Base-by-base conservation (phyloP, 2,329 filamentous ascomycete species). In the Arthrobotrys sphaeroides region DNA sequence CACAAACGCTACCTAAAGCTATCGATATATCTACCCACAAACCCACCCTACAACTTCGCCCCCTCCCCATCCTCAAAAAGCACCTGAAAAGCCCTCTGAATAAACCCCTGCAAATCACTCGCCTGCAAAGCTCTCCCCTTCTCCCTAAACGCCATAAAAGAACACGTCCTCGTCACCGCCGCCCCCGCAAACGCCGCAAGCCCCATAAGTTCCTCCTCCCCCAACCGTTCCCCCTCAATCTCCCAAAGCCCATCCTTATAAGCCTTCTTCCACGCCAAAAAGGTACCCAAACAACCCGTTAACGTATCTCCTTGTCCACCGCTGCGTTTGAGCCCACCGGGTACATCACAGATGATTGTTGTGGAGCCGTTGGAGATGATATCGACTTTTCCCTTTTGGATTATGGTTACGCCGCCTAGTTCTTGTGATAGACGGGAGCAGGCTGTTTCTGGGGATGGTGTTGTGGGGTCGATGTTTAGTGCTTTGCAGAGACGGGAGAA, bases 291-390 rank as follows among this genome's bases (percentile, higher is more conserved):
- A 33, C 90, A 90, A 0, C 95, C 95, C 0, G 95, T 98, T 78
- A 99, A 84, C 2, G 95, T 98, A 83, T 99, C 95, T 1, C 95
- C 95, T 83, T 99, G 95, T 0, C 95, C 95, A 53, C 94, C 95
- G 70, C 92, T 94, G 78, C 95, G 87, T 87, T 99, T 99, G 82
- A 89, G 83, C 0, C 94, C 94, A 6, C 95, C 95, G 80, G 88
- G 84, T 1, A 94, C 83, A 79, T 97, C 93, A 24, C 90, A 91
- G 0, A 91, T 84, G 24, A 94, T 83, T n/a, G 91, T 96, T 64
- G 86, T 86, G 70, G 87, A 85, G 10, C 94, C 92, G 79, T 97
- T 91, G 1, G 90, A 93, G 74, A 99, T 92, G 78, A 90, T 89
- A 83, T 99, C 95, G 76, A 88, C 88, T 1, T 83, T 82, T 1